These are phyloP conservation scores for Colletotrichum liaoningense DNA, from an alignment of 2,329 filamentous ascomycete species.

Conservation along the genomic window DNA sequence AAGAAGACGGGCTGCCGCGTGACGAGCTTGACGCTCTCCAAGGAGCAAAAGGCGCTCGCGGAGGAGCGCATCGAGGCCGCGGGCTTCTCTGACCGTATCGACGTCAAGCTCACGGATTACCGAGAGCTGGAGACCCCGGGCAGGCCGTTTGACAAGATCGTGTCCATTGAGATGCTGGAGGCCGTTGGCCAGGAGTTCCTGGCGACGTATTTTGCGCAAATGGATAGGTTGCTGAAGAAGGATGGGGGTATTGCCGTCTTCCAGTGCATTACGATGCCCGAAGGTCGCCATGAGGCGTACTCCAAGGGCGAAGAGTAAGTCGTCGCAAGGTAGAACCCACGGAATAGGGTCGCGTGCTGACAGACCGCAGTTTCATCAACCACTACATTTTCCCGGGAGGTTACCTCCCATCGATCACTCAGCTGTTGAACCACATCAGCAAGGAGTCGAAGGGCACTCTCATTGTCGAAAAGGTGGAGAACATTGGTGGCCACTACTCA, in stretches of 20 bases:
- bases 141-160: slow-evolving; percentile 73
- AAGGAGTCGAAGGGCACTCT: slow-evolving; percentile 70
- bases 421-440: slow-evolving; percentile 69
- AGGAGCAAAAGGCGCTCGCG: slow-evolving; percentile 76
- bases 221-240: slow-evolving; percentile 73
- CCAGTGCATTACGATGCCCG: slow-evolving; percentile 83
- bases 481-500: slow-evolving; percentile 80
- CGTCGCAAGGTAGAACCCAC: slow-evolving; percentile 36
- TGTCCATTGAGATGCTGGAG: slow-evolving; percentile 84
- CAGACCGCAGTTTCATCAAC: slow-evolving; percentile 69
- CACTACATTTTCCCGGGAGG: slow-evolving; percentile 85
- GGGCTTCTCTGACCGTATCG: slow-evolving; percentile 69
- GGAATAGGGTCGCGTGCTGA: slow-evolving; percentile 5
- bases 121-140: slow-evolving; percentile 67
- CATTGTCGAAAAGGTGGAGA: slow-evolving; percentile 75
- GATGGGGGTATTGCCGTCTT: slow-evolving; percentile 76
- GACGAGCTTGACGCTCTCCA: slow-evolving; percentile 75
- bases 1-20: slow-evolving; percentile 74
- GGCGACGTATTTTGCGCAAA: slow-evolving; percentile 73
- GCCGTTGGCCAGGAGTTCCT: slow-evolving; percentile 77
- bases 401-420: slow-evolving; percentile 70
- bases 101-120: slow-evolving; percentile 77
- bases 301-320: slow-evolving; percentile 71
- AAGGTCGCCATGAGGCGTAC: slow-evolving; percentile 74
- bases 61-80: slow-evolving; percentile 72